Evolutionary conservation across 148 eudicot species (phyloP), one percentile per base, ranked within the genome.

Genomic region (Gaultheria prostrata): DNA sequence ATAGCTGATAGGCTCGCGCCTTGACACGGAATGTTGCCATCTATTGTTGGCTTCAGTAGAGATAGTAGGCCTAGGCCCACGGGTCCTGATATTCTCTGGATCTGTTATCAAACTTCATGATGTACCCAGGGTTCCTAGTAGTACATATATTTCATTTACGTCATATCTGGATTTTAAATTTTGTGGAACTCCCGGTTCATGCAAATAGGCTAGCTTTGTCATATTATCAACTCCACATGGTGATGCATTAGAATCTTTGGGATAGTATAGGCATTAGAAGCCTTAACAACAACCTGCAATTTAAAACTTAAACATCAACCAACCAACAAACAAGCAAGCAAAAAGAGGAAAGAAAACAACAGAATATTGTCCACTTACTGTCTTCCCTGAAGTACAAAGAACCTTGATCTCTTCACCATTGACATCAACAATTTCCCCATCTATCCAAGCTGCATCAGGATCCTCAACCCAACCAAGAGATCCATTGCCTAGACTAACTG

Each of bases 221-320:
- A 97, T 97, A 87, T 97, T 98, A 91, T 97, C 99, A 85, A 97
- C 99, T 86, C 99, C 99, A 85, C 98, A 97, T 45, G 90, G 93
- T 17, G 99, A 98, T 73, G 98, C 98, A 86, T 97, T 98, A 1
- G 98, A 89, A 85, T 97, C 99, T 90, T 97, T 97, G 79, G 93
- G 92, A 82, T 93, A n/a, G n/a, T n/a, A n/a, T n/a, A 93, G 50
- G 87, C 95, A 85, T 90, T 92, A 12, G 96, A 87, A 79, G 93
- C 90, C 84, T 87, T 88, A 49, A 89, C 95, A 74, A 88, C 91
- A 82, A 95, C 93, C 99, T 97, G 94, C 81, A 81, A 57, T 82
- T 77, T 32, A 74, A 54, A n/a, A 43, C 85, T 80, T 14, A 50
- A 91, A 39, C 33, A 81, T 82, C 72, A 67, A 48, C 17, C 57